A percentile compares a stretch with the other conserved stretches of the same genome.
These are phyloP conservation scores for Pseudocercospora musae DNA, from an alignment of 2,329 filamentous ascomycete genomes.

Conservation along the genomic window DNA sequence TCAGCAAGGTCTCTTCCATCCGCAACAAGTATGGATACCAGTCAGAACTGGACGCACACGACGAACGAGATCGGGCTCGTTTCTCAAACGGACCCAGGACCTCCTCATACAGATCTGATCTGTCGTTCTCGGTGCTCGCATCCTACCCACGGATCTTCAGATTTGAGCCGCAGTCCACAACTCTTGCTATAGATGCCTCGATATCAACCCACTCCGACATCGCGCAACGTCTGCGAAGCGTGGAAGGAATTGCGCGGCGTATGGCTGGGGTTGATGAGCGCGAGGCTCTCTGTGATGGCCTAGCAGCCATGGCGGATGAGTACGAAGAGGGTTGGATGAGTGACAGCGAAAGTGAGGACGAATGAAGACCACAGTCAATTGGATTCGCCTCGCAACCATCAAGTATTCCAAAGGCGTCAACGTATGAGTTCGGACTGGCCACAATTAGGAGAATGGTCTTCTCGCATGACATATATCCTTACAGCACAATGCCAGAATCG, in stretches of 20 bases:
- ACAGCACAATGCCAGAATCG: background rate
- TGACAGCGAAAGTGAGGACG: constrained; percentile 64
- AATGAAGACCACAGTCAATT: constrained; percentile 9
- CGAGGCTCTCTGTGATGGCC: constrained; percentile 74
- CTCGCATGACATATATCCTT: background rate
- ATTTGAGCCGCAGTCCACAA: constrained; percentile 37
- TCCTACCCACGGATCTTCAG: constrained; percentile 78
- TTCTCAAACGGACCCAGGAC: constrained; percentile 30
- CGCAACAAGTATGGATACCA: constrained; percentile 40
- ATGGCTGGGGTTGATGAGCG: constrained; percentile 72
- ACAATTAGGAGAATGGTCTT: too few relatives aligned
- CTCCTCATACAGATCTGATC: constrained; percentile 41
- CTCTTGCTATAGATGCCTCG: constrained; percentile 48
- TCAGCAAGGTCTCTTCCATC: constrained; percentile 40
- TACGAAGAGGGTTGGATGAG: constrained; percentile 81
- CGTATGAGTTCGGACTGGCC: background rate
- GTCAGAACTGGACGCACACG: constrained; percentile 32
- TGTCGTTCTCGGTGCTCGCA: constrained; percentile 73
- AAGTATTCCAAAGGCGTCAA: background rate
- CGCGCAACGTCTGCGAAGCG: constrained; percentile 63
- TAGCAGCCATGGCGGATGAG: constrained; percentile 79
- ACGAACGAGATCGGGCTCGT: constrained; percentile 34
- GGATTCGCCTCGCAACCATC: background rate
- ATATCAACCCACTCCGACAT: constrained; percentile 74
- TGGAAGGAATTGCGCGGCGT: constrained; percentile 52